Conservation (phyloP, 805 yeast species). For the Yarrowia yakushimensis region DNA sequence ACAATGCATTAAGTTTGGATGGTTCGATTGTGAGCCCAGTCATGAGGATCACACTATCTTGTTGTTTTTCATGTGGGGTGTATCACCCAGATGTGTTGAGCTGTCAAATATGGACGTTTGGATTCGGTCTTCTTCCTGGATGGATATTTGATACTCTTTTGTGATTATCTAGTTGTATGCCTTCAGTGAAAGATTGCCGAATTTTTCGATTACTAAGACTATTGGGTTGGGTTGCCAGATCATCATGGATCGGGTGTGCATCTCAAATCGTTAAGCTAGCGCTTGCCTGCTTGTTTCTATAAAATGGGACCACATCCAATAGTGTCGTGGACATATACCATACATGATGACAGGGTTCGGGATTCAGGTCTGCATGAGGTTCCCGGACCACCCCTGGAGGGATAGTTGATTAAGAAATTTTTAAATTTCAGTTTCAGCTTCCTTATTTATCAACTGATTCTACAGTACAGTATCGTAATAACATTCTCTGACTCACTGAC, state of each 20-base stretch:
- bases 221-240: not conserved
- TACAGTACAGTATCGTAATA: too few relatives aligned
- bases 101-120: not conserved
- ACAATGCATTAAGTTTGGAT: conserved; percentile 6
- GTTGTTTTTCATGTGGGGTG: not conserved
- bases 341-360: conserved; percentile 3
- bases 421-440: not conserved
- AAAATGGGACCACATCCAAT: conserved; percentile 5
- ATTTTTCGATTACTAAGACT: too few relatives aligned
- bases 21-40: conserved; percentile 2
- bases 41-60: not conserved
- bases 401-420: not conserved
- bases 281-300: not conserved
- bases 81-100: not conserved
- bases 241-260: not conserved
- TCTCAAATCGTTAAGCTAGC: not conserved
- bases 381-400: not conserved
- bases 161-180: not conserved
- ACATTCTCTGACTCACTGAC: too few relatives aligned
- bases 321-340: not conserved
- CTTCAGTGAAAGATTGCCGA: too few relatives aligned
- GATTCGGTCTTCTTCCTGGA: not conserved
- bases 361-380: not conserved
- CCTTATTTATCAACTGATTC: not conserved
- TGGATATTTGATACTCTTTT: not conserved